These are phyloP conservation scores for Wallacemonas sp. DNA, from an alignment of 208 protist genomes.

Conservation along the genomic window DNA sequence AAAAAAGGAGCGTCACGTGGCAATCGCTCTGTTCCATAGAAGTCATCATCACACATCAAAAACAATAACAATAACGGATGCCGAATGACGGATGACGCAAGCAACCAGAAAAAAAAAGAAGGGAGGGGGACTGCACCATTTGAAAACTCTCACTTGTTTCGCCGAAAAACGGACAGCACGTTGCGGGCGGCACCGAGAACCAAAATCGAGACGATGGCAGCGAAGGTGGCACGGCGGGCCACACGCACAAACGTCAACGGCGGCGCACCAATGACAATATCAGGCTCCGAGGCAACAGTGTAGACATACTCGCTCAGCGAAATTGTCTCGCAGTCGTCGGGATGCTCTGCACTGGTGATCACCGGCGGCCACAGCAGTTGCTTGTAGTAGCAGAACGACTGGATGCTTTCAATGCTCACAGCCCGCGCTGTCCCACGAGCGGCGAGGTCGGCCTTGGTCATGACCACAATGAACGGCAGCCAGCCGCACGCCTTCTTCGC, in stretches of 20 bases:
- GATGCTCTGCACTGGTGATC: conserved; percentile 53
- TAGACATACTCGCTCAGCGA: conserved; percentile 83
- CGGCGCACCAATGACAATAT: conserved; percentile 64
- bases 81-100: too few species aligned
- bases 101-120: too few species aligned
- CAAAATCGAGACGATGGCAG: conserved; percentile 38
- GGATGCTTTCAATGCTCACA: conserved; percentile 14
- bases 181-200: conserved; percentile 19
- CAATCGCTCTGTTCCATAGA: too few species aligned
- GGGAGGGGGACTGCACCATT: too few species aligned
- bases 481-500: conserved; percentile 19
- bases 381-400: conserved; percentile 51
- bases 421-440: background rate
- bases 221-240: conserved; percentile 58
- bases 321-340: conserved; percentile 55
- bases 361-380: conserved; percentile 84
- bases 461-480: conserved; percentile 80
- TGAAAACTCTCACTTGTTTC: too few species aligned
- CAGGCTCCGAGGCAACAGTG: conserved; percentile 61
- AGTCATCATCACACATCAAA: too few species aligned
- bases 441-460: conserved; percentile 70
- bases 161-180: background rate
- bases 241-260: conserved; percentile 62
- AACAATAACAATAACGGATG: too few species aligned
- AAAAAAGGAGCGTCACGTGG: too few species aligned